These are phyloP conservation scores for Fusarium pseudonygamai DNA, from an alignment of 2,329 filamentous ascomycete genomes.

Conservation along the genomic window DNA sequence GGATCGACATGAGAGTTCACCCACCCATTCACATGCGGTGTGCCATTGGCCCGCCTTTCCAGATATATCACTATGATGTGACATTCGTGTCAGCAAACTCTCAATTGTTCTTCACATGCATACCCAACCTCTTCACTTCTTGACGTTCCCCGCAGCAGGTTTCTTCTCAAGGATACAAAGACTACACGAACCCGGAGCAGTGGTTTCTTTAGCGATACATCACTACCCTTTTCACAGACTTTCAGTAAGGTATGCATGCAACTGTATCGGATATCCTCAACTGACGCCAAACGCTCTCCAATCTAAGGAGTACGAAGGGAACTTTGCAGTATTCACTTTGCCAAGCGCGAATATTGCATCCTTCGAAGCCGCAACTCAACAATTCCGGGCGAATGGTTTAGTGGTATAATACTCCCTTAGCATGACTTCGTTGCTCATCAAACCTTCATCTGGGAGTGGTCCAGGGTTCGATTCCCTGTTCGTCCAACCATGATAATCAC, in stretches of 20 bases:
- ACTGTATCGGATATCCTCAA: not conserved
- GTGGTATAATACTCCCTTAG: conserved; percentile 44
- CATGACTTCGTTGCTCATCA: conserved; percentile 13
- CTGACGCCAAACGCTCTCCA: not conserved
- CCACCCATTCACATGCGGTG: not conserved
- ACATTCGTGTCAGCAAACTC: conserved; percentile 8
- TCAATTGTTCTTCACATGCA: conserved; percentile 24
- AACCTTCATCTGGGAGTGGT: conserved; percentile 14
- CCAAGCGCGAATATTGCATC: conserved; percentile 9
- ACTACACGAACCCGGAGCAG: not conserved
- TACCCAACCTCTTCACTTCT: conserved; percentile 3
- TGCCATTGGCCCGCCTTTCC: conserved; percentile 10
- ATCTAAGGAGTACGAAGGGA: not conserved
- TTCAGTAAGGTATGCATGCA: not conserved
- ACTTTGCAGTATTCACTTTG: not conserved
- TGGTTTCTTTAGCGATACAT: not conserved
- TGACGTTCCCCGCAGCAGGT: not conserved
- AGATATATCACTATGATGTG: not conserved
- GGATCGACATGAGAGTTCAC: conserved; percentile 27
- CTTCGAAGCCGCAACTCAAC: not conserved
- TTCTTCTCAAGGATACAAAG: not conserved
- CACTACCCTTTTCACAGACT: not conserved
- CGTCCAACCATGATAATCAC: conserved; percentile 32
- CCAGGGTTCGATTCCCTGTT: conserved; percentile 42
- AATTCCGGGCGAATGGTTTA: conserved; percentile 43